Conservation (phyloP, 495 filamentous ascomycete species). For the Hyphodiscus hymeniophilus region DNA sequence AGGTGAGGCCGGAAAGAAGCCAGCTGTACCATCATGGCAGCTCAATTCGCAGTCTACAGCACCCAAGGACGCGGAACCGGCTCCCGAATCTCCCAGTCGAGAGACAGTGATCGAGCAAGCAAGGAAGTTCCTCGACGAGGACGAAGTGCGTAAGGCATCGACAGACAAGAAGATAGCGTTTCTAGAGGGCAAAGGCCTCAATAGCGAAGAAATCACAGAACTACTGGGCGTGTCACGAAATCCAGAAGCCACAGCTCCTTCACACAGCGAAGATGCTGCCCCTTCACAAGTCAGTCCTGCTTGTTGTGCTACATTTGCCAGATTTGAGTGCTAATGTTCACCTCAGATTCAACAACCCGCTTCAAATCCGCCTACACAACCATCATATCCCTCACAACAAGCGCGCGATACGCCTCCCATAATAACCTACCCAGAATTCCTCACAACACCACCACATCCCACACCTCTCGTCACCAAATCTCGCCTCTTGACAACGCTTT, state of each 20-base stretch:
- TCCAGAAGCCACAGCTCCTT: constrained; percentile 12
- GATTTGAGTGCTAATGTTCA: neutral
- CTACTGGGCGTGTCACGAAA: constrained; percentile 42
- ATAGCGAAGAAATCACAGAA: constrained; percentile 54
- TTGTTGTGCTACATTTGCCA: neutral
- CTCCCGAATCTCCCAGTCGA: constrained; percentile 13
- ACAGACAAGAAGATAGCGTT: constrained; percentile 70
- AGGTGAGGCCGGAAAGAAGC: constrained; percentile 15
- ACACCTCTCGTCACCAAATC: constrained; percentile 68
- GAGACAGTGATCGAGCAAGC: constrained; percentile 57
- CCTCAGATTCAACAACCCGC: neutral
- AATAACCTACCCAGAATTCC: constrained; percentile 95
- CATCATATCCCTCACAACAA: constrained; percentile 17
- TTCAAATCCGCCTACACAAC: constrained; percentile 8
- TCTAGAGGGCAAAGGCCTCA: constrained; percentile 71
- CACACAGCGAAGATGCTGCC: neutral
- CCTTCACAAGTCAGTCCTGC: neutral
- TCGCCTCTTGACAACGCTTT: constrained; percentile 68
- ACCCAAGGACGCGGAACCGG: constrained; percentile 1
- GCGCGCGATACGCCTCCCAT: constrained; percentile 65
- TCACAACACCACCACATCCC: constrained; percentile 52
- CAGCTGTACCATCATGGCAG: constrained; percentile 18
- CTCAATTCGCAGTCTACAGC: neutral
- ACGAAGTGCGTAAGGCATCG: constrained; percentile 60
- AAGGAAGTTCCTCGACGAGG: constrained; percentile 69